Base-by-base conservation (phyloP, 2,329 filamentous ascomycete species). In the Ceratocystis cacaofunesta region DNA sequence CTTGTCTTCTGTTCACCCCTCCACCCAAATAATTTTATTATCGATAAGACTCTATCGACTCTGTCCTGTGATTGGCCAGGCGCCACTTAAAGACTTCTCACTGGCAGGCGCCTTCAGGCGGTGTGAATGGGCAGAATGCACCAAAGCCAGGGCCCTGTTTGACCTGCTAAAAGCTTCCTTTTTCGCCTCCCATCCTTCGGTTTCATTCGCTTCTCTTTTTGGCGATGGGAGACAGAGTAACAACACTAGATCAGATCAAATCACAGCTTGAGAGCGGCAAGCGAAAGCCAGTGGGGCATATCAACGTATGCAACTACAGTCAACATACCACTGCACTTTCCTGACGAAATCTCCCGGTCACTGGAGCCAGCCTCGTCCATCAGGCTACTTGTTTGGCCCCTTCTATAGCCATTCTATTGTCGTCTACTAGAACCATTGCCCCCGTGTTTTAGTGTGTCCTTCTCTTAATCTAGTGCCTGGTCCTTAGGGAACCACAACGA, bases 81-180 rank as follows among this genome's bases (percentile, higher is more conserved):
- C 10, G 41, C 61, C 61, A 46, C 61, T 58, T 30, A 43, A 64
- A 58, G 36, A 28, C 5, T n/a, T 22, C 22, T n/a, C 50, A 15
- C 48, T 15, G 10, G 19, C 28, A 61, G 30, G 1, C 36, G 4
- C 10, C 36, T 28, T 15, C 19, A 15, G 36, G 64, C 64, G 64
- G 64, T 66, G 46, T 62, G 17, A 2, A 48, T 28, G 17, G 64
- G 64, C 60, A 66, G n/a, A 66, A 63, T 32, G n/a, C n/a, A 5
- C 36, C 48, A 43, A 44, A 28, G 36, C 19, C 50, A 30, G 12
- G 32, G 8, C 52, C 22, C 43, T 41, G n/a, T 22, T 50, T n/a
- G 28, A 8, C 5, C 30, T 62, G 17, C 30, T 17, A 17, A 30
- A 0, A 25, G 15, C 55, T 12, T 58, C 55, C 28, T 28, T 32